Percentiles rank a stretch among this genome's conserved stretches.
These are phyloP conservation scores for Aspergillus bertholletiae DNA, from an alignment of 495 filamentous ascomycete genomes.

Conservation along the genomic window DNA sequence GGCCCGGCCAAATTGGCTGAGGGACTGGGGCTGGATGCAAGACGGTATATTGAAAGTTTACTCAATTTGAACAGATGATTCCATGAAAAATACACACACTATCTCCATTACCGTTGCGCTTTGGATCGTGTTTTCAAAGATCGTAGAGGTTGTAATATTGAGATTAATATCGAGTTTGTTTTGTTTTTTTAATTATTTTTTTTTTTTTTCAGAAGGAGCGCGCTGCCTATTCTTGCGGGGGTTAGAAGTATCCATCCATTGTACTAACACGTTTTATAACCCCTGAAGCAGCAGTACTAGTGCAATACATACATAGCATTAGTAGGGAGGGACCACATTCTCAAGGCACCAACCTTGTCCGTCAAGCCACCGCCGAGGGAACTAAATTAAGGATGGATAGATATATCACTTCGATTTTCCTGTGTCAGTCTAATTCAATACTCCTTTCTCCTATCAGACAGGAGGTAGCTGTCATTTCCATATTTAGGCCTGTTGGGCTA, in stretches of 20 bases:
- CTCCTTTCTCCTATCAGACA: background rate
- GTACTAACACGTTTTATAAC: no score
- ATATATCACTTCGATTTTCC: background rate
- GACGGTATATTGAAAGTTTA: constrained; percentile 79
- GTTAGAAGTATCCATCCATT: no score
- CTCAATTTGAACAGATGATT: constrained; percentile 66
- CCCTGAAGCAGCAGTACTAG: background rate
- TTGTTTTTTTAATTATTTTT: no score
- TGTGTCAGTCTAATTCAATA: background rate
- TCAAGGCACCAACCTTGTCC: background rate
- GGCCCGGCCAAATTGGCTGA: constrained; percentile 68
- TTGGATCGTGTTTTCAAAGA: background rate
- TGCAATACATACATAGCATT: background rate
- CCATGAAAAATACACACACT: no score
- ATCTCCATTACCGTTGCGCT: no score
- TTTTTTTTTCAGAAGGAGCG: no score
- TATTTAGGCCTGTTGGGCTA: background rate
- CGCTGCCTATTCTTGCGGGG: no score
- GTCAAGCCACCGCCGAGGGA: background rate
- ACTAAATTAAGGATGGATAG: background rate
- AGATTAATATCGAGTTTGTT: background rate
- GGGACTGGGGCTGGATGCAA: constrained; percentile 83
- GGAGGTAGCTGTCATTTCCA: background rate
- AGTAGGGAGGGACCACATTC: background rate
- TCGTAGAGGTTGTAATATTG: background rate